Conservation (phyloP, 306 rosid genomes). For the Prunus mongolica region DNA sequence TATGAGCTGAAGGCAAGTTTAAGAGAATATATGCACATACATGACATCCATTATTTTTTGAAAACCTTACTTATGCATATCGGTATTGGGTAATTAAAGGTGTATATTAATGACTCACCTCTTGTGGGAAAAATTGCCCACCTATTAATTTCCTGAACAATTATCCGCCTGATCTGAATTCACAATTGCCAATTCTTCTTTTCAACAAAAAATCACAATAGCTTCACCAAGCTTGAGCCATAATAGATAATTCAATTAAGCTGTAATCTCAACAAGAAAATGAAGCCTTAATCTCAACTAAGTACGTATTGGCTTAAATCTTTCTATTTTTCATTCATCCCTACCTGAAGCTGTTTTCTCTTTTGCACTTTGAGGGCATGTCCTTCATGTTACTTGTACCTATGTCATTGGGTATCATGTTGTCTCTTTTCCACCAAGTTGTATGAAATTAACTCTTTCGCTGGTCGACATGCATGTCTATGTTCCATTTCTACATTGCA, state of each 20-base stretch:
- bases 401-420: not conserved
- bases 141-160: not conserved
- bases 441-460: not conserved
- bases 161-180: not conserved
- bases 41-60: not conserved
- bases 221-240: not conserved
- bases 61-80: not conserved
- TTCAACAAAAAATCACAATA: not conserved
- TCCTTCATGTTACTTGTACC: not conserved
- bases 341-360: not conserved
- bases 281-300: not conserved
- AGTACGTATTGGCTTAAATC: not conserved
- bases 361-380: not conserved
- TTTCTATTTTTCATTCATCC: not conserved
- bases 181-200: not conserved
- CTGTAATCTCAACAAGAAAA: not conserved
- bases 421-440: not conserved
- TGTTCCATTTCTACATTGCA: not conserved
- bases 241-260: not conserved
- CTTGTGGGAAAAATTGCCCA: not conserved
- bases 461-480: not conserved
- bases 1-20: conserved; percentile 75
- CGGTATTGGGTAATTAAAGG: not conserved
- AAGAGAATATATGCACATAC: conserved; percentile 15
- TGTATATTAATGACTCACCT: not conserved